These are phyloP conservation scores for Zoysia japonica DNA, from an alignment of 176 grass and related monocot genomes.

Conservation along the genomic window DNA sequence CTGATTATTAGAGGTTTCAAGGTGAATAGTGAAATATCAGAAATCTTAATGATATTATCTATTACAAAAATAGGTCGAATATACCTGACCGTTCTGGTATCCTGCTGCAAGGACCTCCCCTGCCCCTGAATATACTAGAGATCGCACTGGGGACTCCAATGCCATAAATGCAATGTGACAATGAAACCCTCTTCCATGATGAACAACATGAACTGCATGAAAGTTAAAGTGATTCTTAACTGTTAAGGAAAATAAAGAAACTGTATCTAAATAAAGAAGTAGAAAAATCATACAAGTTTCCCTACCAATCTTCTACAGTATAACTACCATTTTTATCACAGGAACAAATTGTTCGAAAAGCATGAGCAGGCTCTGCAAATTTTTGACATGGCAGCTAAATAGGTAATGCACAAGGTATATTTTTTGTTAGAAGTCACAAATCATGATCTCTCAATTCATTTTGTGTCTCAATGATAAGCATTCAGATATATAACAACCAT, in stretches of 20 bases:
- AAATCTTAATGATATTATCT: slow-evolving; percentile 23
- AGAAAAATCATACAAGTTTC: slow-evolving; percentile 25
- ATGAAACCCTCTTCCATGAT: slow-evolving; percentile 73
- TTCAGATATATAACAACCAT: background rate
- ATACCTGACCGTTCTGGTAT: slow-evolving; percentile 92
- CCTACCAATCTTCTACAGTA: background rate
- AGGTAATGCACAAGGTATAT: background rate
- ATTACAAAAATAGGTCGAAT: slow-evolving; percentile 11
- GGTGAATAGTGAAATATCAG: slow-evolving; percentile 14
- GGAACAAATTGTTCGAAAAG: slow-evolving; percentile 21
- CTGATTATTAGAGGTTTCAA: slow-evolving; percentile 31
- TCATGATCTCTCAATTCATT: background rate
- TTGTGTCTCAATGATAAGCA: background rate
- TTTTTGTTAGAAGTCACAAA: background rate
- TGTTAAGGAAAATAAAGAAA: slow-evolving; percentile 34
- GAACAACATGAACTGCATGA: slow-evolving; percentile 61
- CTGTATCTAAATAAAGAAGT: background rate
- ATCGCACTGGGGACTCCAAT: slow-evolving; percentile 52
- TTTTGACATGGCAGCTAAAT: background rate
- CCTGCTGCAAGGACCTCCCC: slow-evolving; percentile 63
- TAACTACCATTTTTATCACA: slow-evolving; percentile 10
- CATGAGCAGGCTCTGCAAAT: slow-evolving; percentile 24
- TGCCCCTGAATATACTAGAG: slow-evolving; percentile 54
- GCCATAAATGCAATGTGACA: slow-evolving; percentile 70
- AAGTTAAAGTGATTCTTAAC: slow-evolving; percentile 30